Evolutionary conservation across 2,329 filamentous ascomycete species (phyloP), one percentile per base, ranked within the genome.

Genomic region (Septoria petroselini): DNA sequence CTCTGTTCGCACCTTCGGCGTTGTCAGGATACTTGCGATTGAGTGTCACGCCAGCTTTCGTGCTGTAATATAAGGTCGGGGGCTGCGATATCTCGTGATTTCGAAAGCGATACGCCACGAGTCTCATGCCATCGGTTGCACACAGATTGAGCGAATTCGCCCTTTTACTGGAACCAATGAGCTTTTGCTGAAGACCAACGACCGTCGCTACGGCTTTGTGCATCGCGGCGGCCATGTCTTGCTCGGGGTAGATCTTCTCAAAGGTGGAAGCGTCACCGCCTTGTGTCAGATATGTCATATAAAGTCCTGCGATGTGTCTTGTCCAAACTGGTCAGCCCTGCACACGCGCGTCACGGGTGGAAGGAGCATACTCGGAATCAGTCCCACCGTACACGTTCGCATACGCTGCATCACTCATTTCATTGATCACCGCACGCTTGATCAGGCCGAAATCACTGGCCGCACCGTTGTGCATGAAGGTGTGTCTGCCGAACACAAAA

Each of bases 391-490:
- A 62, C 15, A 80, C 68, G 45, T 73, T 72, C 43, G 67, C 70
- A 57, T 76, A 79, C 1, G 72, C 70, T 41, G 76, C 74, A 23
- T 72, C 71, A 31, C 67, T 70, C 53, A 80, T 65, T 4, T 73
- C 62, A 15, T 70, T 64, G 9, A 68, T 71, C 52, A 79, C 63
- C 18, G 72, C 69, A 7, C 75, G 70, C 23, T 74, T 71, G 41
- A 80, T 74, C 6, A 62, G 54, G 1, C 65, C 57, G 60, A 79
- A 79, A 53, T 73, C 64, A 8, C 71, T 70, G 27, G 79, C 69
- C 12, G 71, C 71, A 1, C 77, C 77, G 58, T 80, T 80, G 66
- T 80, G 77, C 77, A 80, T 79, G 60, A 79, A 75, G 7, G 70
- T 68, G 54, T 79, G 75, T 30, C 76, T 67, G 11, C 77, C 77